These are phyloP conservation scores for Fusarium secorum DNA, from an alignment of 2,329 filamentous ascomycete genomes.

Conservation along the genomic window DNA sequence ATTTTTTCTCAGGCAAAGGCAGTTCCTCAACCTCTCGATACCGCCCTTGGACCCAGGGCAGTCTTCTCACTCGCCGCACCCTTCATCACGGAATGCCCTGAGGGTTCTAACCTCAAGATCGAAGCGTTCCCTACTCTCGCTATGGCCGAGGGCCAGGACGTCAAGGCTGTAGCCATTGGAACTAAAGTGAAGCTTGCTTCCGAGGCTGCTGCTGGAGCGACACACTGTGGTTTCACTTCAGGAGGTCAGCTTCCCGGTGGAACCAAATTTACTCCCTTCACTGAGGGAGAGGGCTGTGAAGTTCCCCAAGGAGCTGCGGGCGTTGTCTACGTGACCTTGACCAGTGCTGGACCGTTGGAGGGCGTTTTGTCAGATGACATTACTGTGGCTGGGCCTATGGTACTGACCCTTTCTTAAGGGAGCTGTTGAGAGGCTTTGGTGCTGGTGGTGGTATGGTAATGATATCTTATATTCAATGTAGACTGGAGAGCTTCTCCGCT, in stretches of 20 bases:
- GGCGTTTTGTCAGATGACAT: constrained; percentile 67
- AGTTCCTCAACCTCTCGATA: constrained; percentile 74
- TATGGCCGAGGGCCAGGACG: constrained; percentile 56
- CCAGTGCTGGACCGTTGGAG: constrained; percentile 59
- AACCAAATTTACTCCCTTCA: constrained; percentile 66
- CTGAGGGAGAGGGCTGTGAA: constrained; percentile 60
- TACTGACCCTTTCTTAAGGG: constrained; percentile 57
- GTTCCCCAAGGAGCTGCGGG: constrained; percentile 70
- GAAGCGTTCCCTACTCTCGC: constrained; percentile 66
- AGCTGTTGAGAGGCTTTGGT: background rate
- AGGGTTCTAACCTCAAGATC: constrained; percentile 67
- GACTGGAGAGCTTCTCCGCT: constrained; percentile 10
- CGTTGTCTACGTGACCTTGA: constrained; percentile 72
- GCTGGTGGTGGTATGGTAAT: constrained; percentile 7
- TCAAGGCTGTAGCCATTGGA: constrained; percentile 48
- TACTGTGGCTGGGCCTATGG: constrained; percentile 71
- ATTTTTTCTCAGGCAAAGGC: constrained; percentile 63
- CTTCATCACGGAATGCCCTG: constrained; percentile 76
- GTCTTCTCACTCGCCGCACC: constrained; percentile 77
- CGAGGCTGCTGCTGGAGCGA: constrained; percentile 58
- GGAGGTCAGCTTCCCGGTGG: constrained; percentile 64
- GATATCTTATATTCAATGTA: constrained; percentile 14
- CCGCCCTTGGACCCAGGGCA: constrained; percentile 70
- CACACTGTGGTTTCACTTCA: constrained; percentile 73
- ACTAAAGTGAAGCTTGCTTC: constrained; percentile 54